Base-by-base conservation (phyloP, 2,329 filamentous ascomycete species). In the Neonectria coccinea region DNA sequence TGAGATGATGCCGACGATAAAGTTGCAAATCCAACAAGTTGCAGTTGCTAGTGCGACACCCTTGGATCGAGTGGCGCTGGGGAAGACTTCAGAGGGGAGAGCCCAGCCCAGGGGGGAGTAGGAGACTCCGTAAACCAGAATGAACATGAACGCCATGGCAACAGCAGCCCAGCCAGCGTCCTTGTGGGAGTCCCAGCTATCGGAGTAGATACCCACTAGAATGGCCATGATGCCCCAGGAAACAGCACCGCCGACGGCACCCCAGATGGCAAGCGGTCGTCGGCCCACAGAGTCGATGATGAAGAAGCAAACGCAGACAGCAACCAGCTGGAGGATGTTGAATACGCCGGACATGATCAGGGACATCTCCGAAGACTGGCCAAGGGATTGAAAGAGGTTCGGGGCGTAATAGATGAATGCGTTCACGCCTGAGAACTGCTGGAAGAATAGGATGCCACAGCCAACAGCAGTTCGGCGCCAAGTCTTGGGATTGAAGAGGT, bases 161-260 rank as follows among this genome's bases (percentile, higher is more conserved):
- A 88, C 84, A 1, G 84, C 84, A 5, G 81, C 85, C 86, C 86
- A 89, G 4, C 85, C 86, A 1, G 83, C 85, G 1, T 78, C 81
- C 3, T 72, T 69, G 68, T 88, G 81, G 1, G 76, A 68, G 2
- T 74, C 71, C 81, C 86, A 89, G 25, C 81, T 74, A 56, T 83
- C 66, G 31, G 85, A 79, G 68, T 82, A 85, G 8, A 79, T 78
- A 2, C 82, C 86, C 12, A 82, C 79, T 31, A 88, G 83, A 31
- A 79, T 79, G 2, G 84, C 85, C 54, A 88, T 83, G 58, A 87
- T 84, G 59, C 84, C 79, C 66, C 85, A 84, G 14, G 80, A 84
- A 12, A 78, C 67, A 0, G 78, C 81, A 81, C 86, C 86, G 11
- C 82, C 83, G 11, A 85, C 71, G 1, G 82, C 84, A 22, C 86